phyloP scores from a whole-genome alignment of 164 flowering plant species.

The Magnolia officinalis region DNA sequence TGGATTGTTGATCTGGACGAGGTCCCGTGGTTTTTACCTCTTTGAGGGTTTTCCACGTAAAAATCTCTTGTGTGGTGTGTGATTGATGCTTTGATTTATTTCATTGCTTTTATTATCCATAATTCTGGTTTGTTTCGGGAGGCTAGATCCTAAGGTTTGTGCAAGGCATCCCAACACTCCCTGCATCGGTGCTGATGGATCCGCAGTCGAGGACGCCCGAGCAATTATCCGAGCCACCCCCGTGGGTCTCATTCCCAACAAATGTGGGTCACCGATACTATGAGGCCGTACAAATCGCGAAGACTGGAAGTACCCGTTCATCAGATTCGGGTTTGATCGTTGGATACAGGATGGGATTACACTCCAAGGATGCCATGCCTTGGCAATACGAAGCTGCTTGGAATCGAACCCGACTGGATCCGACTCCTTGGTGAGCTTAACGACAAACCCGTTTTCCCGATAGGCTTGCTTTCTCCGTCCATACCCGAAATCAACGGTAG shows the following conservation, averaged over 20 bases:
- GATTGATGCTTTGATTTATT: no score
- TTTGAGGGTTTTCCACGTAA: no score
- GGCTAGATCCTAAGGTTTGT: no score
- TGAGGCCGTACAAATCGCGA: slow-evolving; percentile 6
- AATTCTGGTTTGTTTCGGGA: no score
- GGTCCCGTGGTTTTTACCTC: no score
- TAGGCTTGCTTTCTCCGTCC: slow-evolving; percentile 8
- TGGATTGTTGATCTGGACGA: no score
- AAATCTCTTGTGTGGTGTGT: no score
- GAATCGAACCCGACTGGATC: slow-evolving; percentile 18
- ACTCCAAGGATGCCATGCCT: background rate
- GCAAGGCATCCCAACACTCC: no score
- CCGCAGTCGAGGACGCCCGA: background rate
- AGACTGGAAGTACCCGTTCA: background rate
- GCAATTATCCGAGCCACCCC: background rate
- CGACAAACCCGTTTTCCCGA: slow-evolving; percentile 14
- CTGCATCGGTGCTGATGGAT: background rate
- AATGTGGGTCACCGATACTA: background rate
- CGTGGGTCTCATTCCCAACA: slow-evolving; percentile 11
- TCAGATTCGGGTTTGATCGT: background rate
- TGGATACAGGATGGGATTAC: background rate
- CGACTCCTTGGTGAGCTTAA: slow-evolving; percentile 6
- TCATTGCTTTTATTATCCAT: no score
- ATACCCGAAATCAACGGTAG: background rate
- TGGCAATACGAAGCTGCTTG: slow-evolving; percentile 9